phyloP scores from a whole-genome alignment of 1,284 basidiomycete genomes.

The Leccinum laetum region DNA sequence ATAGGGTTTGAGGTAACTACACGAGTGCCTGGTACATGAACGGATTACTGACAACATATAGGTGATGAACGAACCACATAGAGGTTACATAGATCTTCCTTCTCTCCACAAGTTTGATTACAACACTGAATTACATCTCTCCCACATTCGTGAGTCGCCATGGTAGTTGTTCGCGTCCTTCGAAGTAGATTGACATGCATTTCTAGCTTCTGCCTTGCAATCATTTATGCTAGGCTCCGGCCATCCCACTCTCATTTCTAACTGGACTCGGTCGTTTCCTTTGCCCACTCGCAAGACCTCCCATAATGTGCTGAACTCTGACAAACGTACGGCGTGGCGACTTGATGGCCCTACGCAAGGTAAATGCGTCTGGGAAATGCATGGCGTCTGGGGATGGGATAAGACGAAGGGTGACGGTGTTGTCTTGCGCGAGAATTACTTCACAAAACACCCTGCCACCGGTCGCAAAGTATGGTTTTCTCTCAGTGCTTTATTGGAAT shows the following conservation, averaged over 20 bases:
- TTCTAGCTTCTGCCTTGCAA: conserved; percentile 75
- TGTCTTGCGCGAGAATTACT: conserved; percentile 86
- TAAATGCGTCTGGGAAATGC: conserved; percentile 85
- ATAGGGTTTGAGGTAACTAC: conserved; percentile 85
- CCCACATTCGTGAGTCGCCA: conserved; percentile 67
- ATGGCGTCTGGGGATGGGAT: conserved; percentile 95
- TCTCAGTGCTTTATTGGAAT: background rate
- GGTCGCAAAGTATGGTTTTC: conserved; percentile 49
- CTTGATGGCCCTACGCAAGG: conserved; percentile 69
- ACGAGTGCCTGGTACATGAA: background rate
- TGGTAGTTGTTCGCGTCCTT: background rate
- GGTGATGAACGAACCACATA: conserved; percentile 97
- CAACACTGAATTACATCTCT: conserved; percentile 92
- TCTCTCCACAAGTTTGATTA: conserved; percentile 90
- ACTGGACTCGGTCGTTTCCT: conserved; percentile 84
- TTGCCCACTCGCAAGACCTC: conserved; percentile 73
- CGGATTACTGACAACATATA: conserved; percentile 31
- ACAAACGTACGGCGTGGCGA: conserved; percentile 66
- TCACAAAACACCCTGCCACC: conserved; percentile 65
- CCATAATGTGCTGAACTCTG: conserved; percentile 56
- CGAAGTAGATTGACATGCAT: conserved; percentile 1
- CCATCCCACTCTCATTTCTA: conserved; percentile 68
- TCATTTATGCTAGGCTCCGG: conserved; percentile 86
- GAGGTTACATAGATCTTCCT: conserved; percentile 84
- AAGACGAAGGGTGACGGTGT: conserved; percentile 66